Conservation (phyloP, 2,329 filamentous ascomycete species). For the Colletotrichum paranaense region DNA sequence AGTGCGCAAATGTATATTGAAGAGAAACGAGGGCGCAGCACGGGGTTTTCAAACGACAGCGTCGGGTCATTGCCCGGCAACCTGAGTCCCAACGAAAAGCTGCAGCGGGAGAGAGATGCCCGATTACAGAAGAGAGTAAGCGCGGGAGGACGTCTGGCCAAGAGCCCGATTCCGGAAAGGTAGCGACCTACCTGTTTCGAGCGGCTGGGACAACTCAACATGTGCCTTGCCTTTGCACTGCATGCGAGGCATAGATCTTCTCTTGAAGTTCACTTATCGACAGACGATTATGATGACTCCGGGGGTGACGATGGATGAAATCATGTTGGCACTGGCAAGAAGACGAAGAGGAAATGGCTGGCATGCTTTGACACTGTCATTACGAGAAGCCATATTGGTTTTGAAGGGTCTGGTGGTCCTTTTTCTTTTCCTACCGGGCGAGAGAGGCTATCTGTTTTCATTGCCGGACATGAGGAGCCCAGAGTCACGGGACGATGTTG, state of each 20-base stretch:
- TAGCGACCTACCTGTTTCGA: slow-evolving; percentile 55
- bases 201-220: slow-evolving; percentile 22
- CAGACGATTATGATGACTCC: slow-evolving; percentile 19
- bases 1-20: slow-evolving; percentile 88
- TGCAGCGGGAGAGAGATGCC: slow-evolving; percentile 72
- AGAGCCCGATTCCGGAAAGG: slow-evolving; percentile 71
- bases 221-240: slow-evolving; percentile 28
- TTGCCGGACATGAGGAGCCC: background rate
- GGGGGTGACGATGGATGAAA: slow-evolving; percentile 15
- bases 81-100: slow-evolving; percentile 56
- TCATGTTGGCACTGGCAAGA: slow-evolving; percentile 5
- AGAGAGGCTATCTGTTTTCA: background rate
- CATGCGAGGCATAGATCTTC: slow-evolving; percentile 20
- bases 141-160: slow-evolving; percentile 78
- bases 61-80: slow-evolving; percentile 69
- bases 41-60: slow-evolving; percentile 65
- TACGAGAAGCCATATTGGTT: background rate
- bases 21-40: slow-evolving; percentile 71
- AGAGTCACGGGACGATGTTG: background rate
- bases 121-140: slow-evolving; percentile 83
- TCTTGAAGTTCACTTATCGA: slow-evolving; percentile 1
- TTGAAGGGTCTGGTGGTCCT: background rate
- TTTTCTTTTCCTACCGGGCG: background rate
- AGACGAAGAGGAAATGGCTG: slow-evolving; percentile 7
- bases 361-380: slow-evolving; percentile 22